Base-by-base conservation (phyloP, 1,284 basidiomycete species). In the Ceratobasidium sp. region DNA sequence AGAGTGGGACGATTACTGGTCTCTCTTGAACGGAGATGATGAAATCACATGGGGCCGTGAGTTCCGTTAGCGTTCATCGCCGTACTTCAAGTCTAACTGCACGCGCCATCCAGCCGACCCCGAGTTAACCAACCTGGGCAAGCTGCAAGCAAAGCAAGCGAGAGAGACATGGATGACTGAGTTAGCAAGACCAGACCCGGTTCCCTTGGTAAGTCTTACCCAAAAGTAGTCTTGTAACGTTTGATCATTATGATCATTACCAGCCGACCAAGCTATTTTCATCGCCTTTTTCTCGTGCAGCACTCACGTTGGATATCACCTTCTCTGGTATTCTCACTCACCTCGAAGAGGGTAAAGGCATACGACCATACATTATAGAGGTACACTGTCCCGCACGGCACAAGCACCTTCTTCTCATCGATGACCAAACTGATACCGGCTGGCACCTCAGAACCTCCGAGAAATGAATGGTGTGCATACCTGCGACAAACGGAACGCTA, bases 11-110 rank as follows among this genome's bases (percentile, higher is more conserved):
- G 32, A 17, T 45, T 17, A 90, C 73, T 94, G 88, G 87, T 84
- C 90, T 0, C 86, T 84, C 74, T 75, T 89, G 20, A 80, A 89
- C 54, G 87, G 87, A 0, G 90, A 96, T 73, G 89, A 81, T 10
- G 84, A 89, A 65, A 79, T 93, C 7, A 82, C 80, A 0, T 94
- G 93, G 92, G 92, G 92, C 38, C 92, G 88, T 88, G 75, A 75
- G 88, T 84, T 15, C 42, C 20, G 25, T 1, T 38, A 25, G 6
- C 52, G 50, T 29, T 10, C 25, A 42, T 34, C 52, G 12, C 47
- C n/a, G 22, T 15, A 4, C 10, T 17, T 1, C 17, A 2, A 34
- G 7, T 34, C 5, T 3, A 10, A 31, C 29, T 12, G 15, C 13
- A 2, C 5, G 31, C 49, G 12, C 34, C 10, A 15, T 17, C 10